Evolutionary conservation across 805 yeast species (phyloP), one percentile per base, ranked within the genome.

Genomic region (Candida vaughaniae): DNA sequence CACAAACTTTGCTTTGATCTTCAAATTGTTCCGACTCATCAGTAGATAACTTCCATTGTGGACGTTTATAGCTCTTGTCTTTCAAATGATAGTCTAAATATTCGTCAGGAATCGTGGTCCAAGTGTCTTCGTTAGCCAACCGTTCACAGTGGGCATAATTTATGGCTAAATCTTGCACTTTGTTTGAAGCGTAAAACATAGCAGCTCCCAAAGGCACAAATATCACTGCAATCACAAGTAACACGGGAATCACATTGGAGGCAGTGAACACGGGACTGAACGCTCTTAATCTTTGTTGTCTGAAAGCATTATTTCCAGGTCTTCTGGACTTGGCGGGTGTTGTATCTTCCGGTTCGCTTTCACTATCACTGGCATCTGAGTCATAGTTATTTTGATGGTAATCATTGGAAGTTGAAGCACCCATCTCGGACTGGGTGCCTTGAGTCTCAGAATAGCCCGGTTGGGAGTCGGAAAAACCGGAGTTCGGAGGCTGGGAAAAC

Each of bases 221-320:
- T 3, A 69, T 44, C 3, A 69, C 48, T 12, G 72, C 73, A 25
- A 69, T 56, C 6, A 48, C 55, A 15, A 68, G 30, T 39, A 69
- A 55, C 22, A 68, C 36, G 8, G 75, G 73, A 28, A 68, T 62
- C 17, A 69, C 71, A 5, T 69, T 62, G 29, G 52, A 57, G 16
- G 71, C 71, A 1, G 73, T 68, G 35, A 69, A 58, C 14, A 69
- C 72, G 9, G 65, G 65, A 53, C 75, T 75, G 43, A 66, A 64
- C 0, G 82, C 81, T 36, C 62, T 67, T 36, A 77, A 58, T 39
- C 75, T 56, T 48, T 77, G 82, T 52, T 77, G 82, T 31, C 78
- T 70, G 48, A 77, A 77, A 8, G 75, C 75, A 52, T 65, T 71
- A 41, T 73, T 82, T 32, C 77, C 78, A 10, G 93, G 93, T 55